Conservation (phyloP, 129 eudicot species). For the Pittosporum tobira region DNA sequence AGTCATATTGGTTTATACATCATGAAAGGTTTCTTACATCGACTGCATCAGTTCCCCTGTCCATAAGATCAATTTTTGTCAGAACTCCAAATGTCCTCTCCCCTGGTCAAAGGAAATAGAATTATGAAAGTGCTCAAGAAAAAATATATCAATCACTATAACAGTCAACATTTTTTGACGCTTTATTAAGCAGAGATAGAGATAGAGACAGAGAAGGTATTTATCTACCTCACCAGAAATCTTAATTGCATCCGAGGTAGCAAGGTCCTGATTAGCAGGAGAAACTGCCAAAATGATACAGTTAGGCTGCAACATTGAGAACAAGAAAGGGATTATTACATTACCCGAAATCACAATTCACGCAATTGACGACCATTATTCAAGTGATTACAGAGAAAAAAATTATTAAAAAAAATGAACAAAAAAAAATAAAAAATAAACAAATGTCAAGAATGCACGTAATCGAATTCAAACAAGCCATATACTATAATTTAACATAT, state of each 20-base stretch:
- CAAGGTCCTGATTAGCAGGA: constrained; percentile 99
- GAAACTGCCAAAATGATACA: constrained; percentile 95
- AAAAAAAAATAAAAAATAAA: neutral
- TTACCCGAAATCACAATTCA: neutral
- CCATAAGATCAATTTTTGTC: constrained; percentile 97
- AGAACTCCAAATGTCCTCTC: constrained; percentile 97
- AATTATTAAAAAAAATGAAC: too few relatives aligned
- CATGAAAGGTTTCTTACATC: constrained; percentile 50
- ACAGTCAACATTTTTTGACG: neutral
- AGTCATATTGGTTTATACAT: neutral
- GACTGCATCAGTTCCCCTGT: constrained; percentile 98
- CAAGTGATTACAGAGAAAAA: neutral
- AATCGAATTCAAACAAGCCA: neutral
- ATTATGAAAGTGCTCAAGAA: neutral
- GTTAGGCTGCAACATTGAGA: constrained; percentile 75
- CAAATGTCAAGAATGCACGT: neutral
- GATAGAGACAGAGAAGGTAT: neutral
- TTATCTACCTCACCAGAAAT: constrained; percentile 90
- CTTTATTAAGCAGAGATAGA: neutral
- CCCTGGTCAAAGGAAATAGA: constrained; percentile 39
- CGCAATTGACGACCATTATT: neutral
- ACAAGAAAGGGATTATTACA: neutral
- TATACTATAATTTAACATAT: neutral
- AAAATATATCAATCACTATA: neutral
- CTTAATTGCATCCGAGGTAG: constrained; percentile 94